Evolutionary conservation across 108 stramenopile genomes (phyloP).

Genomic region (Fistulifera pelliculosa): DNA sequence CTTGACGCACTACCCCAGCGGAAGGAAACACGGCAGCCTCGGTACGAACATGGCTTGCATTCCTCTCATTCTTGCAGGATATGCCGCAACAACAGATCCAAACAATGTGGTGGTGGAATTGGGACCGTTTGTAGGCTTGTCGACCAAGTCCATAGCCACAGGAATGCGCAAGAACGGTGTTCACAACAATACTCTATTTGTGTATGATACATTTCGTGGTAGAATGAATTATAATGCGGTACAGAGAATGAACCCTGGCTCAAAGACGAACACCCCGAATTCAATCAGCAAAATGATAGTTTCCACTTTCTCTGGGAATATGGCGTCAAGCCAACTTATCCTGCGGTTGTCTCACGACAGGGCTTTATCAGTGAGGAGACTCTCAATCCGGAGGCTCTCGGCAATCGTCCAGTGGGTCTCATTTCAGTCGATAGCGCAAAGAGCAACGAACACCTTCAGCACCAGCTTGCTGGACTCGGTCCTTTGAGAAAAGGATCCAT

Average conservation of each 20-base stretch:
- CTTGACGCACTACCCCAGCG: no score
- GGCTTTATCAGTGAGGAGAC: no score
- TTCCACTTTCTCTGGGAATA: background rate
- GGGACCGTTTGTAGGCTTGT: background rate
- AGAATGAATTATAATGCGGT: background rate
- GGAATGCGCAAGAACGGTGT: background rate
- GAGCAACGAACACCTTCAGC: background rate
- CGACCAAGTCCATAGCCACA: background rate
- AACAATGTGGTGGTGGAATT: constrained; percentile 1
- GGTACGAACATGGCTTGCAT: constrained; percentile 1
- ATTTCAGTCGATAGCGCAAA: background rate
- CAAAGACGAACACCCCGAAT: background rate
- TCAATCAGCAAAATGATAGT: background rate
- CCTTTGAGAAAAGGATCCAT: background rate
- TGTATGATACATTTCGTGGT: background rate
- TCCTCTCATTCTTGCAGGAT: background rate
- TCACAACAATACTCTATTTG: background rate
- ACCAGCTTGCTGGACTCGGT: background rate
- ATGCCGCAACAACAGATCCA: background rate
- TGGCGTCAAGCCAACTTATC: background rate
- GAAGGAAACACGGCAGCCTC: background rate
- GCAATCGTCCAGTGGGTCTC: background rate
- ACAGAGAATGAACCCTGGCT: background rate
- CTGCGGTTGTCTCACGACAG: background rate
- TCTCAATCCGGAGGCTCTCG: no score